phyloP scores from a whole-genome alignment of 2,329 filamentous ascomycete genomes.

The Diplodia sapinea region DNA sequence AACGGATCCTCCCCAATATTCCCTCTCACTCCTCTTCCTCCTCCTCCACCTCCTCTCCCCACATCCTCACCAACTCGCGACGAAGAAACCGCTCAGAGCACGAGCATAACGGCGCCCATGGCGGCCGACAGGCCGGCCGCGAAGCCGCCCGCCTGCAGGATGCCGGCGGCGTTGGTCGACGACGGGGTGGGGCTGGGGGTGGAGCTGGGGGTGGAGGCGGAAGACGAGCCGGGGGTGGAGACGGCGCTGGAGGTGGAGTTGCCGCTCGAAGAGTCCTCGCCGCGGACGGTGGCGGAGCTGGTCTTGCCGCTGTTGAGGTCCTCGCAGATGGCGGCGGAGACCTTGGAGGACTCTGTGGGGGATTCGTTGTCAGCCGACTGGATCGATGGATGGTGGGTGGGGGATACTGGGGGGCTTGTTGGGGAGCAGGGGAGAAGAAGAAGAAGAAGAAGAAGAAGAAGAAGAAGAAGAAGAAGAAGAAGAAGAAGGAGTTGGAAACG shows the following conservation, averaged over 20 bases:
- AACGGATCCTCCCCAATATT: no score
- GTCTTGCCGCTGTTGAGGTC: slow-evolving; percentile 17
- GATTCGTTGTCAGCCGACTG: no score
- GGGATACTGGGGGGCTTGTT: neutral
- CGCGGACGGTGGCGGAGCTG: no score
- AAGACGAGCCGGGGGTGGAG: neutral
- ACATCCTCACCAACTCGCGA: no score
- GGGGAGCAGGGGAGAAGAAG: no score
- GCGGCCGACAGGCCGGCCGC: slow-evolving; percentile 6
- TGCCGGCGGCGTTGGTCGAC: slow-evolving; percentile 17
- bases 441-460: no score
- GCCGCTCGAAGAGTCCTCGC: neutral
- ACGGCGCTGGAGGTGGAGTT: slow-evolving; percentile 5
- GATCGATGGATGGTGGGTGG: no score
- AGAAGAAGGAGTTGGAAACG: slow-evolving; percentile 33
- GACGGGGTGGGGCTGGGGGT: neutral
- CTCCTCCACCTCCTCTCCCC: no score
- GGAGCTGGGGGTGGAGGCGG: neutral
- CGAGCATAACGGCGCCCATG: slow-evolving; percentile 19
- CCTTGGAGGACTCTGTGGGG: slow-evolving; percentile 7
- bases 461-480: no score
- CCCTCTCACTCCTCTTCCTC: no score
- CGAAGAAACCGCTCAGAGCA: neutral
- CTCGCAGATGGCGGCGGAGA: slow-evolving; percentile 18
- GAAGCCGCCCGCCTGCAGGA: slow-evolving; percentile 6